These are phyloP conservation scores for Coleophoma crateriformis DNA, from an alignment of 2,329 filamentous ascomycete species.

Conservation along the genomic window DNA sequence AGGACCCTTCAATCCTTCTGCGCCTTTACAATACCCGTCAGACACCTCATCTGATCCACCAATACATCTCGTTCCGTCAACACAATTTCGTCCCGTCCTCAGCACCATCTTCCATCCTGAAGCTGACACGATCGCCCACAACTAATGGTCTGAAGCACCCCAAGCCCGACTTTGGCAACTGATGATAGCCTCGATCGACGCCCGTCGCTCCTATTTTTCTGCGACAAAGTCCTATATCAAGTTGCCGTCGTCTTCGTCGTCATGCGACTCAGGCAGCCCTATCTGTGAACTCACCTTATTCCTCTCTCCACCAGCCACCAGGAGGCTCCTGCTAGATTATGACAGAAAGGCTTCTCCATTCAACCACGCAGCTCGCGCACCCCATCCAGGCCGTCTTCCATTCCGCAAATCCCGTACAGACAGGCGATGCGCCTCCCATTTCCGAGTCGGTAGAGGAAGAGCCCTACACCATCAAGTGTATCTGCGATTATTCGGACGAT, in stretches of 20 bases:
- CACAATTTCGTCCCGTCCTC: too few species aligned
- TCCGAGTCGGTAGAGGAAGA: constrained; percentile 61
- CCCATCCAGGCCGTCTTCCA: constrained; percentile 13
- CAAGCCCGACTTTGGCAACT: constrained; percentile 13
- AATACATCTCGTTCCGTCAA: too few species aligned
- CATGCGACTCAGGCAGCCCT: constrained; percentile 29
- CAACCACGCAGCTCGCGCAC: constrained; percentile 28
- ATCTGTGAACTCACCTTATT: constrained; percentile 28
- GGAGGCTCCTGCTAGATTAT: constrained; percentile 30
- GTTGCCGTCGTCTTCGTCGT: constrained; percentile 30
- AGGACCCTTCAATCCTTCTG: constrained; percentile 4
- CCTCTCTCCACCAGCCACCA: constrained; percentile 24
- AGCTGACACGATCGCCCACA: constrained; percentile 5
- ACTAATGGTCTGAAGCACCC: constrained; percentile 3
- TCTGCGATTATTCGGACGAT: constrained; percentile 88
- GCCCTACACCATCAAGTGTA: constrained; percentile 95
- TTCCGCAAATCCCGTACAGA: constrained; percentile 16
- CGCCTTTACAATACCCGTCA: too few species aligned
- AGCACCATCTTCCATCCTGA: too few species aligned
- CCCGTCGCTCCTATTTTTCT: constrained; percentile 16
- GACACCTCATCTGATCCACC: too few species aligned
- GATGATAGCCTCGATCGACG: constrained; percentile 18
- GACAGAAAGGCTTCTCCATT: constrained; percentile 29
- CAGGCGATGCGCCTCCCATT: constrained; percentile 20
- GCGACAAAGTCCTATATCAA: constrained; percentile 23